phyloP scores from a whole-genome alignment of 495 filamentous ascomycete genomes.

The Xylaria telfairii region DNA sequence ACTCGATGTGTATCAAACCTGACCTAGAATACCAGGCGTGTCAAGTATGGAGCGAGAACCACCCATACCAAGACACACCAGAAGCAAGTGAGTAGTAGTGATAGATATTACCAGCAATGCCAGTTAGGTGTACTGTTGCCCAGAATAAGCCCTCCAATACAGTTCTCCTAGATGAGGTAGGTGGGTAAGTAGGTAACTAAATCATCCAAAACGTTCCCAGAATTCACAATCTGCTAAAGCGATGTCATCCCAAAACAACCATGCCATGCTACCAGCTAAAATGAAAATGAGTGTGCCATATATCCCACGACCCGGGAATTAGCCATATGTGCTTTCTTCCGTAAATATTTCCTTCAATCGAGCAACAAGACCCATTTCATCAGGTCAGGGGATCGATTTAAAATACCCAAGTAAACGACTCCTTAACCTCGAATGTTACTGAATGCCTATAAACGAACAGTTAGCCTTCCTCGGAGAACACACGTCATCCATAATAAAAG shows the following conservation, averaged over 20 bases:
- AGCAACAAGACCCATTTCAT: neutral
- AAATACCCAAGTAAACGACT: constrained; percentile 65
- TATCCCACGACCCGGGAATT: neutral
- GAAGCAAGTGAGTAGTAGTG: neutral
- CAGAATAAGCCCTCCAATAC: neutral
- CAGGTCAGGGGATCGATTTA: constrained; percentile 28
- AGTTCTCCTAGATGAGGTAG: neutral
- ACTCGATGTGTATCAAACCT: neutral
- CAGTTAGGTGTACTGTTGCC: neutral
- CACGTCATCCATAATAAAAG: neutral
- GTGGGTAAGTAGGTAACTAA: neutral
- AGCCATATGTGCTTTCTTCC: neutral
- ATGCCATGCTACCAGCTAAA: constrained; percentile 22
- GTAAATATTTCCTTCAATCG: neutral
- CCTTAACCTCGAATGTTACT: constrained; percentile 59
- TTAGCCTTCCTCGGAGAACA: neutral
- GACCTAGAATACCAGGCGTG: neutral
- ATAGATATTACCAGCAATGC: neutral
- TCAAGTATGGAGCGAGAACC: neutral
- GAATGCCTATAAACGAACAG: constrained; percentile 45
- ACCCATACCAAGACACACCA: neutral
- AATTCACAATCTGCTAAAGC: constrained; percentile 7
- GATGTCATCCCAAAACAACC: neutral
- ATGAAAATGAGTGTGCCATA: neutral
- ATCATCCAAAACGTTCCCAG: neutral